Conservation (phyloP, 73 alveolate genomes). For the Paramecium sexaurelia region DNA sequence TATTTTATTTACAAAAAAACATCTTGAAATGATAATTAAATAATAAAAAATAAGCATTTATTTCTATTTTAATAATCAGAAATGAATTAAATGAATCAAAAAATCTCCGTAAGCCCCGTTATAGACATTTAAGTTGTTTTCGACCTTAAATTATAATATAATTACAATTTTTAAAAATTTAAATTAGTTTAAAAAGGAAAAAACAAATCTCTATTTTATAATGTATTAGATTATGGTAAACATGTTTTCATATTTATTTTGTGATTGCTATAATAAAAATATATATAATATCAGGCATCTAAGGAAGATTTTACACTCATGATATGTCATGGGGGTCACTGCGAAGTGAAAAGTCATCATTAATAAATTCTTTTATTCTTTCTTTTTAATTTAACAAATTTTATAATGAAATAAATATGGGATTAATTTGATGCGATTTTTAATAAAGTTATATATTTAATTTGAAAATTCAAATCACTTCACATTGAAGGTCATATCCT, state of each 20-base stretch:
- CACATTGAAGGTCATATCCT: too few relatives aligned
- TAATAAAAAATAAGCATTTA: too few relatives aligned
- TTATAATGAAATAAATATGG: background rate
- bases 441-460: background rate
- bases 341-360: constrained; percentile 43
- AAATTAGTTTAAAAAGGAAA: too few relatives aligned
- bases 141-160: too few relatives aligned
- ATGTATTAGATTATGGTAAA: background rate
- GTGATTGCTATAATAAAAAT: background rate
- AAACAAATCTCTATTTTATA: background rate
- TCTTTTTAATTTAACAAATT: background rate
- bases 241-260: background rate
- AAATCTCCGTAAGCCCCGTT: too few relatives aligned
- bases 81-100: too few relatives aligned
- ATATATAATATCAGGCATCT: constrained; percentile 43
- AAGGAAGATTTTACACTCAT: constrained; percentile 33
- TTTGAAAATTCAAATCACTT: too few relatives aligned
- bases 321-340: constrained; percentile 51
- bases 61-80: too few relatives aligned
- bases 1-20: too few relatives aligned
- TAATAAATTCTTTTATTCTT: background rate
- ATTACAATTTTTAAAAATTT: too few relatives aligned
- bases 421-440: background rate
- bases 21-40: too few relatives aligned
- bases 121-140: too few relatives aligned